phyloP scores from a whole-genome alignment of 768 basidiomycete species.

The Amanita exitialis region DNA sequence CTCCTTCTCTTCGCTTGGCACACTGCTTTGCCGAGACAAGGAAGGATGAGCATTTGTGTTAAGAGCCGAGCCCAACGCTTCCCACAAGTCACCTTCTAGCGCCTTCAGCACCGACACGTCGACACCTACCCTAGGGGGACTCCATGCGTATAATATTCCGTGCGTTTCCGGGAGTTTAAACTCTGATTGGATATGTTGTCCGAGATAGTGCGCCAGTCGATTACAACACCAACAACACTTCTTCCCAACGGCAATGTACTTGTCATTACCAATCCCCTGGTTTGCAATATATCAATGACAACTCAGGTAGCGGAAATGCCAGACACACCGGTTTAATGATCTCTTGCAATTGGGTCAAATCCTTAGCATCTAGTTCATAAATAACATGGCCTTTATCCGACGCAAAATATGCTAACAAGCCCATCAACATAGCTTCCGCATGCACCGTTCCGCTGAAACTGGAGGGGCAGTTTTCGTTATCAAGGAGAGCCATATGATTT shows the following conservation, averaged over 20 bases:
- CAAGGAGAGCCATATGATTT: neutral
- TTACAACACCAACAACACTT: conserved; percentile 1
- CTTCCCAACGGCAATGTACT: neutral
- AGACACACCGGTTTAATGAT: no score
- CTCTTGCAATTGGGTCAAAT: no score
- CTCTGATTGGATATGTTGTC: neutral
- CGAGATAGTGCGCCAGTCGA: neutral
- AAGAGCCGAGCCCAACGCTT: neutral
- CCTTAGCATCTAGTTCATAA: neutral
- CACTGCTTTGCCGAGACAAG: neutral
- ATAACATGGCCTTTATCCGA: neutral
- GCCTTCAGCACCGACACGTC: neutral
- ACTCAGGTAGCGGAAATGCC: no score
- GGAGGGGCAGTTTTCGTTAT: neutral
- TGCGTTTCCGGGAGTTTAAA: neutral
- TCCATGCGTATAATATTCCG: neutral
- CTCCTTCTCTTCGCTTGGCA: no score
- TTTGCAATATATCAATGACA: neutral
- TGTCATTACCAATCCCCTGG: neutral
- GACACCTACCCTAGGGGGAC: neutral
- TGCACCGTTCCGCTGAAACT: neutral
- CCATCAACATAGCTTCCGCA: neutral
- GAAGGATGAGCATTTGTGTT: neutral
- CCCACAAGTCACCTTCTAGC: neutral
- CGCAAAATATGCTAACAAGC: neutral